Percentiles rank a stretch among this genome's conserved stretches.
Conservation (phyloP, 805 yeast genomes). For the Candida krabiensis region DNA sequence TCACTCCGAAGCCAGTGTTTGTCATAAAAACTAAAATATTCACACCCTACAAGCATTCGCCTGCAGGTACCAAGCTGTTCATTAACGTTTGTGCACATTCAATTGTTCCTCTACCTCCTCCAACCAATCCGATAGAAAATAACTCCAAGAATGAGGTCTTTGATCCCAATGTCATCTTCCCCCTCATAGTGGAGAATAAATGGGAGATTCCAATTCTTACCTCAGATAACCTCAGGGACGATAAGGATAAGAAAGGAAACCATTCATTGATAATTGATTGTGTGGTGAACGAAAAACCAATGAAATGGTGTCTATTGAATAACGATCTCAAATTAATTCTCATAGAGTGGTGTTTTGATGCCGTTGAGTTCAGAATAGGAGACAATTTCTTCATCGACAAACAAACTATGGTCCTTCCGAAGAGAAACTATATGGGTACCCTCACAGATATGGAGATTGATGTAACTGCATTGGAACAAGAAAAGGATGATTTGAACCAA, state of each 20-base stretch:
- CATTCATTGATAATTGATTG: conserved; percentile 74
- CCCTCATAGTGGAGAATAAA: conserved; percentile 62
- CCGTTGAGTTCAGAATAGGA: conserved; percentile 51
- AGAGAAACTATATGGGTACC: conserved; percentile 69
- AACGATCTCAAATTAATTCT: conserved; percentile 61
- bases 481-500: conserved; percentile 32
- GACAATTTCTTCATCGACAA: conserved; percentile 53
- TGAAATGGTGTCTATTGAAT: conserved; percentile 60
- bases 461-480: conserved; percentile 38
- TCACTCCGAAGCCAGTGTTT: conserved; percentile 64
- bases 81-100: conserved; percentile 72
- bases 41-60: conserved; percentile 29
- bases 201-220: conserved; percentile 88
- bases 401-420: conserved; percentile 61
- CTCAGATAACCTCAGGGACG: conserved; percentile 50
- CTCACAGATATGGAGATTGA: conserved; percentile 48
- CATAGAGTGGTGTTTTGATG: conserved; percentile 82
- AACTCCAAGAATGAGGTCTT: conserved; percentile 33
- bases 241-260: conserved; percentile 68
- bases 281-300: conserved; percentile 63
- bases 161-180: conserved; percentile 57
- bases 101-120: conserved; percentile 62
- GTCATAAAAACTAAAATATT: conserved; percentile 66
- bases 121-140: conserved; percentile 3
- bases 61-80: conserved; percentile 61